Evolutionary conservation across 1,284 basidiomycete genomes (phyloP).

Genomic region (Ustilago hordei): DNA sequence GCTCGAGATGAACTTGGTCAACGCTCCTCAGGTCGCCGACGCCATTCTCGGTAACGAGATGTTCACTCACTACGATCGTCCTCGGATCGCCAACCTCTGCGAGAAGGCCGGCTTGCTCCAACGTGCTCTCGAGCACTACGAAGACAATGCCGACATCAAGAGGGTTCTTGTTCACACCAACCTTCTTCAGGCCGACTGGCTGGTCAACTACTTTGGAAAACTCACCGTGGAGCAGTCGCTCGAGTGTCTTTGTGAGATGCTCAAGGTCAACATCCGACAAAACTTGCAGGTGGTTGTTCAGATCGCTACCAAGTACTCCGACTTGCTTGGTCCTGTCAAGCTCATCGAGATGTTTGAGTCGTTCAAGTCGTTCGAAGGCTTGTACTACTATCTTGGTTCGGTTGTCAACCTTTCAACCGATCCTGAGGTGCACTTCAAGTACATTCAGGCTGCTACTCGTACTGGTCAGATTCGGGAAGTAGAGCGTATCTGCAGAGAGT

Average conservation of each 20-base stretch:
- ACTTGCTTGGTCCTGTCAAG: conserved; percentile 95
- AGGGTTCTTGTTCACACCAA: conserved; percentile 95
- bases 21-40: conserved; percentile 98
- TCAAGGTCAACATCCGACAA: conserved; percentile 95
- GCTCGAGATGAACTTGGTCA: conserved; percentile 96
- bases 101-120: conserved; percentile 98
- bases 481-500: conserved; percentile 97
- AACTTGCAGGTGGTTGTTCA: conserved; percentile 97
- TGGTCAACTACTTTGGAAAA: conserved; percentile 96
- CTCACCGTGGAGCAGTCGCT: conserved; percentile 99
- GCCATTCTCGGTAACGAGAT: conserved; percentile 99
- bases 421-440: conserved; percentile 99
- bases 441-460: conserved; percentile 97
- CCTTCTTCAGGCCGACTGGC: conserved; percentile 90
- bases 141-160: conserved; percentile 96
- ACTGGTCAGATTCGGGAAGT: conserved; percentile 99
- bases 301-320: conserved; percentile 98
- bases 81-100: conserved; percentile 95
- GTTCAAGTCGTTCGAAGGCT: conserved; percentile 97
- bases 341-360: conserved; percentile 99
- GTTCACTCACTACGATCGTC: conserved; percentile 96
- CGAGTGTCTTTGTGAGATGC: conserved; percentile 96
- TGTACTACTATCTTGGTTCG: conserved; percentile 98
- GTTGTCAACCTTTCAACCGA: conserved; percentile 97
- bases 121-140: conserved; percentile 96